Conservation (phyloP, 371 early-diverging fungal species). For the Saksenaea oblongispora region DNA sequence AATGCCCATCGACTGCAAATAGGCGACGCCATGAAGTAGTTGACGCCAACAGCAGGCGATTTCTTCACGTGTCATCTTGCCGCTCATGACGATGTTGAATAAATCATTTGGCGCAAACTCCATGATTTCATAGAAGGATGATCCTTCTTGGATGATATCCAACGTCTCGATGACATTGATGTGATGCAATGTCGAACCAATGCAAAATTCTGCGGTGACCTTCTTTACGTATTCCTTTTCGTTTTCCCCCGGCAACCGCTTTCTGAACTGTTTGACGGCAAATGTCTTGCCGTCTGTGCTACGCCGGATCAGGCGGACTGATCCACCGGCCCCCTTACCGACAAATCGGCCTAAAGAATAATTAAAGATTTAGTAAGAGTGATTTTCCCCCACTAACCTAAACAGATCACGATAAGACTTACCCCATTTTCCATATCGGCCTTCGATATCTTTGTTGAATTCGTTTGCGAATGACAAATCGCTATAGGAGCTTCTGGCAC, state of each 20-base stretch:
- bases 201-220: conserved; percentile 80
- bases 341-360: conserved; percentile 40
- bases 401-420: conserved; percentile 10
- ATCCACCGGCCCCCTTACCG: conserved; percentile 78
- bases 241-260: conserved; percentile 59
- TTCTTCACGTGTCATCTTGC: conserved; percentile 60
- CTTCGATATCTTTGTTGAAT: conserved; percentile 30
- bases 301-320: conserved; percentile 65
- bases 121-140: conserved; percentile 68
- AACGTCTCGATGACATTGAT: conserved; percentile 80
- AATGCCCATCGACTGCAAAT: conserved; percentile 72
- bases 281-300: conserved; percentile 58
- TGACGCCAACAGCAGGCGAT: conserved; percentile 70
- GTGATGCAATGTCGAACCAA: conserved; percentile 76
- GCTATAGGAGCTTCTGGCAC: conserved; percentile 9
- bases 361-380: not conserved
- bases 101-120: conserved; percentile 77
- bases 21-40: conserved; percentile 66
- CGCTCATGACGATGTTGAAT: conserved; percentile 66
- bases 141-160: conserved; percentile 70
- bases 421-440: conserved; percentile 51
- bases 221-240: conserved; percentile 78
- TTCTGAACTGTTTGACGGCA: conserved; percentile 81
- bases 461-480: conserved; percentile 43
- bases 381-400: not conserved